Conservation (phyloP, 108 stramenopile genomes). For the Nitzschia putrida region DNA sequence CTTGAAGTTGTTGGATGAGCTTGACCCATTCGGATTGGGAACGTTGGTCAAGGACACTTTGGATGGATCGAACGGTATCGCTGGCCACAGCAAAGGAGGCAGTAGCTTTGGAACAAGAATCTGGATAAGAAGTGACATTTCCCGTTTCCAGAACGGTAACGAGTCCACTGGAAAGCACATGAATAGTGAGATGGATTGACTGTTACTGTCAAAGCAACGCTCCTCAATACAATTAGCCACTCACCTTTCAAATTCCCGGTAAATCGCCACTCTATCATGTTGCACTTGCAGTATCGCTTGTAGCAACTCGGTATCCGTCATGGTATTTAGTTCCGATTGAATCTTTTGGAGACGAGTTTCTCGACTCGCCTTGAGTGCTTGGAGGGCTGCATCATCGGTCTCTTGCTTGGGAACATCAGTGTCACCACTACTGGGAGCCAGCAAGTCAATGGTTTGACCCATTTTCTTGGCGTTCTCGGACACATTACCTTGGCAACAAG, state of each 20-base stretch:
- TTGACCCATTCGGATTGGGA: constrained; percentile 26
- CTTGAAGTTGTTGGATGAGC: constrained; percentile 54
- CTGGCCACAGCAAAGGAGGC: constrained; percentile 79
- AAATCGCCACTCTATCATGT: constrained; percentile 68
- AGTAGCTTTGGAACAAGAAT: constrained; percentile 63
- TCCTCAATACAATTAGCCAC: constrained; percentile 6
- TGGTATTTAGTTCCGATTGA: constrained; percentile 23
- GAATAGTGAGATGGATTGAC: background rate
- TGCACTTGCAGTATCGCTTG: constrained; percentile 60
- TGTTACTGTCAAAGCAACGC: background rate
- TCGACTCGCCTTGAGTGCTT: constrained; percentile 45
- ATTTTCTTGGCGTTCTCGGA: constrained; percentile 51
- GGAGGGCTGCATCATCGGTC: background rate
- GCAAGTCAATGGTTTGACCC: constrained; percentile 77
- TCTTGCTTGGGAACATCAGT: constrained; percentile 22
- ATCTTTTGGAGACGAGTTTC: constrained; percentile 39
- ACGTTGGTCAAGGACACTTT: constrained; percentile 7
- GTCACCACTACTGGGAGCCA: constrained; percentile 21
- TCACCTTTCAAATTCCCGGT: constrained; percentile 59
- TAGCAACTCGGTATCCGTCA: constrained; percentile 53
- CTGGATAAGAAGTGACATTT: constrained; percentile 69
- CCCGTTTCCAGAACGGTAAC: constrained; percentile 55
- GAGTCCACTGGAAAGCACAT: constrained; percentile 37
- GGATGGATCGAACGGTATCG: constrained; percentile 66
- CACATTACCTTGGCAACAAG: constrained; percentile 17